Evolutionary conservation across 1,284 basidiomycete genomes (phyloP).

Genomic region (Rhodotorula sp.): DNA sequence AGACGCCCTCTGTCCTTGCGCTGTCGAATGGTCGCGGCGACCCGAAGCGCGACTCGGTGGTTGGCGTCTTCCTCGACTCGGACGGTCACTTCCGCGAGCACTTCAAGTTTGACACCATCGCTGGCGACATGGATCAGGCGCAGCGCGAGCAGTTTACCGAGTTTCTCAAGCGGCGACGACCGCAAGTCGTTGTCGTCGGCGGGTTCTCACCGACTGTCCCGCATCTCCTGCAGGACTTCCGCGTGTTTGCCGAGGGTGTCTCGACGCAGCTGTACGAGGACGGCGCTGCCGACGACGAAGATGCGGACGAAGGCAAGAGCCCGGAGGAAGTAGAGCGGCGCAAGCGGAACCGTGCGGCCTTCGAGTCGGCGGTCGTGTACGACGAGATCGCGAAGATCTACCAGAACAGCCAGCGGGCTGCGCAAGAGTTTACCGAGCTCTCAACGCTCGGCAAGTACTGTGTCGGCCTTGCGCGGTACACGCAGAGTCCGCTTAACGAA

Average conservation of each 20-base stretch:
- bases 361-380: constrained; percentile 69
- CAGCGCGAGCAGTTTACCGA: constrained; percentile 66
- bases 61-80: constrained; percentile 80
- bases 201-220: constrained; percentile 56
- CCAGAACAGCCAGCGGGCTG: constrained; percentile 83
- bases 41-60: constrained; percentile 83
- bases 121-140: constrained; percentile 58
- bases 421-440: constrained; percentile 79
- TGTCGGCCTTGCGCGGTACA: constrained; percentile 87
- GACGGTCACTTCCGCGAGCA: constrained; percentile 85
- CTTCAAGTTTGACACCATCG: constrained; percentile 72
- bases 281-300: constrained; percentile 15
- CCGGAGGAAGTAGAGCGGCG: constrained; percentile 9
- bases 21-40: constrained; percentile 95
- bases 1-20: constrained; percentile 68
- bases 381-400: constrained; percentile 94
- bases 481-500: constrained; percentile 91
- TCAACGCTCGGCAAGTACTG: constrained; percentile 85
- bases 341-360: constrained; percentile 23
- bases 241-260: constrained; percentile 63
- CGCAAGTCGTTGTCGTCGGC: constrained; percentile 84
- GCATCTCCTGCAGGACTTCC: constrained; percentile 46
- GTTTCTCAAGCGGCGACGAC: constrained; percentile 74
- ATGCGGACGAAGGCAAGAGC: constrained; percentile 30
- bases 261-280: constrained; percentile 49